phyloP scores from a whole-genome alignment of 75 land plant genomes.

The Selaginella tamariscina region DNA sequence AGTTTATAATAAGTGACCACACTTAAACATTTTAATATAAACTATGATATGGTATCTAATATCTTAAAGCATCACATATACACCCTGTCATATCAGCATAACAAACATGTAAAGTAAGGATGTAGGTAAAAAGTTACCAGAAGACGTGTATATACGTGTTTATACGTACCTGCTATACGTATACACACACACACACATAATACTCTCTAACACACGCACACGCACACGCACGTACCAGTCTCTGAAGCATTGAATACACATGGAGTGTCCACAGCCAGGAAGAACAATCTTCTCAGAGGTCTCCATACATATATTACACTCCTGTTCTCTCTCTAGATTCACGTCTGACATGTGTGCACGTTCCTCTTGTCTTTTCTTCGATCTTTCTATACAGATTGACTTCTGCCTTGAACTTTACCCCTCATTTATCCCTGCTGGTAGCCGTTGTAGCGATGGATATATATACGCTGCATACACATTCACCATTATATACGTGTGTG shows the following conservation, averaged over 20 bases:
- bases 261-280: constrained; percentile 58
- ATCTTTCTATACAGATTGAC: constrained; percentile 18
- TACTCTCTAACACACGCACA: no score
- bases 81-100: no score
- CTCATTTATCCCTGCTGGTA: constrained; percentile 28
- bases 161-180: no score
- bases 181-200: no score
- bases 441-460: constrained; percentile 52
- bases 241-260: constrained; percentile 62
- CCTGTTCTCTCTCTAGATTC: constrained; percentile 50
- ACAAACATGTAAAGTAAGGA: no score
- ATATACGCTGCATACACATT: constrained; percentile 44
- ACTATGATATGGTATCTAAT: no score
- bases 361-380: constrained; percentile 23
- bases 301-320: constrained; percentile 80
- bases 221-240: constrained; percentile 78
- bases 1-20: no score
- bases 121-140: no score
- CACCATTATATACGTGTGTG: no score
- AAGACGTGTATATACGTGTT: no score
- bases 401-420: constrained; percentile 21
- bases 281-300: constrained; percentile 41
- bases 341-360: constrained; percentile 15
- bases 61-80: no score
- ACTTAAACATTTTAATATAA: no score